A percentile compares a stretch with the other conserved stretches of the same genome.
phyloP scores from a whole-genome alignment of 305 asterid genomes.

The Fraxinus sp. region DNA sequence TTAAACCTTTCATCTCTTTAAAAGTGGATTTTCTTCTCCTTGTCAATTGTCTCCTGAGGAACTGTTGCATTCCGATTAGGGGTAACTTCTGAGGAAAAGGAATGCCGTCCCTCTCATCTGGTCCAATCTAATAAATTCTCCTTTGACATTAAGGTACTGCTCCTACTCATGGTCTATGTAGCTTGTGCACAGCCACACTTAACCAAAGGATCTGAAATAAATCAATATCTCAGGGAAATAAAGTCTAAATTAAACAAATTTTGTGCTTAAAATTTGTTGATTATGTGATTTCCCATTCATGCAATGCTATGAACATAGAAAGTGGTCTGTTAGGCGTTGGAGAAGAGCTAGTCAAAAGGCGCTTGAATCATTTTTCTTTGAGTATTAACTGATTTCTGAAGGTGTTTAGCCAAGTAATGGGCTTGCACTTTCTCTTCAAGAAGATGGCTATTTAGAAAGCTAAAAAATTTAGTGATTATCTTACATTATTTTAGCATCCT shows the following conservation, averaged over 20 bases:
- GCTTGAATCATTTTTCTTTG: neutral
- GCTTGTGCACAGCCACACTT: neutral
- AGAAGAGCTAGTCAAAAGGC: neutral
- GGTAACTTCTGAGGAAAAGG: conserved; percentile 33
- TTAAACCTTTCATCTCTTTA: neutral
- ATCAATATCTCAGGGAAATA: neutral
- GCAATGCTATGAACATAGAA: neutral
- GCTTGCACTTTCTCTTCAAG: neutral
- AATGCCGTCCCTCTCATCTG: conserved; percentile 26
- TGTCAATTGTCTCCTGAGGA: conserved; percentile 16
- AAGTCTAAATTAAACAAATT: neutral
- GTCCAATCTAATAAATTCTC: conserved; percentile 33
- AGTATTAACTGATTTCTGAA: neutral
- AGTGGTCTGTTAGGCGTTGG: neutral
- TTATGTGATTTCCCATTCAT: neutral
- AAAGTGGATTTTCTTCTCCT: neutral
- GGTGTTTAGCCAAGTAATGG: neutral
- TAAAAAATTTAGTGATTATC: neutral
- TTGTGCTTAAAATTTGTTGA: neutral
- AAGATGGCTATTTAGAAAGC: neutral
- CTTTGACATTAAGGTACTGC: conserved; percentile 42
- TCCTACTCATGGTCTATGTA: conserved; percentile 13
- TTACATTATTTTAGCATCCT: neutral
- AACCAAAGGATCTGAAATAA: neutral
- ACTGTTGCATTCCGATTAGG: conserved; percentile 31